A percentile compares a stretch with the other conserved stretches of the same genome.
Conservation (phyloP, 441 rosid genomes). For the Populus hybrid region DNA sequence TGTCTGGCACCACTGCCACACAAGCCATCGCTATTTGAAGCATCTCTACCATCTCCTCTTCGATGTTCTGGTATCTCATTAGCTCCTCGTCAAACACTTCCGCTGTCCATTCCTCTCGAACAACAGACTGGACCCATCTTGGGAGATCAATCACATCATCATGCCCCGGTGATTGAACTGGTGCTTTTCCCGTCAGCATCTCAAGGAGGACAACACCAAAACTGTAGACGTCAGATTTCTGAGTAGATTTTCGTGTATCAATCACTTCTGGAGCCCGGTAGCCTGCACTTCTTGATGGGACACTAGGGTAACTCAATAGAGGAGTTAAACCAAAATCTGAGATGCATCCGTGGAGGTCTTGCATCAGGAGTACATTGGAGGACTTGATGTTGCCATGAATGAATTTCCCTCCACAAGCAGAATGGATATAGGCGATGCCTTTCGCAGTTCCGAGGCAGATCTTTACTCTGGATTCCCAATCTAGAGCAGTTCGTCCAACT, state of each 20-base stretch:
- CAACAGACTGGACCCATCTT: conserved; percentile 92
- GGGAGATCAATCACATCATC: conserved; percentile 80
- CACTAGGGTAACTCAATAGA: conserved; percentile 56
- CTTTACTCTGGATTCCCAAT: conserved; percentile 77
- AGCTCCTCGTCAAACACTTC: conserved; percentile 86
- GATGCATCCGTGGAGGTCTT: conserved; percentile 47
- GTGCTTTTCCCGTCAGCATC: conserved; percentile 84
- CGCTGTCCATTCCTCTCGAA: conserved; percentile 95
- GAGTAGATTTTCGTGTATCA: conserved; percentile 75
- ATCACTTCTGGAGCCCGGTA: conserved; percentile 85
- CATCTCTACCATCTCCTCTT: conserved; percentile 98
- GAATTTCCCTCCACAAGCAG: conserved; percentile 60
- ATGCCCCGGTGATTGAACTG: conserved; percentile 53
- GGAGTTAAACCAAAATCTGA: conserved; percentile 71
- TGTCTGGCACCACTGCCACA: conserved; percentile 65
- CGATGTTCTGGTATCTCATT: conserved; percentile 61
- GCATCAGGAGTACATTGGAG: conserved; percentile 71
- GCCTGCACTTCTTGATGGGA: conserved; percentile 65
- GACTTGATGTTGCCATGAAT: conserved; percentile 87
- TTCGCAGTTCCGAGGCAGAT: conserved; percentile 74
- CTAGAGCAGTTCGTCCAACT: conserved; percentile 50
- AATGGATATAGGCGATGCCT: conserved; percentile 71
- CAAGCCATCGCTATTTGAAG: conserved; percentile 91
- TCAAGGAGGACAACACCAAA: conserved; percentile 90
- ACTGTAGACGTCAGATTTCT: conserved; percentile 79